Evolutionary conservation across 2,329 filamentous ascomycete genomes (phyloP).

Genomic region (Coniochaeta sp.): DNA sequence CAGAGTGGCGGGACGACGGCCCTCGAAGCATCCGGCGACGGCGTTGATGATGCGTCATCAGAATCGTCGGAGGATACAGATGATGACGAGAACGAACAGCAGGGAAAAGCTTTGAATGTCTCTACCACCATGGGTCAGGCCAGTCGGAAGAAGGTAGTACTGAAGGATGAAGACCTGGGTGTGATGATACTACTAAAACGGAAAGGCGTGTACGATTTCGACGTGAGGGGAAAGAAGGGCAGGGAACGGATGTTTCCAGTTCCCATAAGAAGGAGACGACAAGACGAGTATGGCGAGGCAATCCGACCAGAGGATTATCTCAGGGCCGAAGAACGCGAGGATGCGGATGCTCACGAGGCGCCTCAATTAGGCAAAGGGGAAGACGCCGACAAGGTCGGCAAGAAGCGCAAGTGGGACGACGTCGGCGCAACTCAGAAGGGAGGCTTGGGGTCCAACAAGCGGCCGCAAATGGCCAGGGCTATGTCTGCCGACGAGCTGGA

Average conservation of each 20-base stretch:
- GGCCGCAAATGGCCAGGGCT: slow-evolving; percentile 39
- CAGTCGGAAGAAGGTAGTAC: slow-evolving; percentile 74
- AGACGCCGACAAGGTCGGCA: slow-evolving; percentile 62
- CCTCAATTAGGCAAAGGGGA: slow-evolving; percentile 40
- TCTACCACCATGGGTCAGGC: slow-evolving; percentile 79
- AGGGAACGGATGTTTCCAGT: slow-evolving; percentile 90
- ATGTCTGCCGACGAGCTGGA: slow-evolving; percentile 36
- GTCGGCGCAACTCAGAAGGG: slow-evolving; percentile 34
- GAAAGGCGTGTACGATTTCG: slow-evolving; percentile 88
- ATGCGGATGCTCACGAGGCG: slow-evolving; percentile 57
- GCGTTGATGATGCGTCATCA: slow-evolving; percentile 76
- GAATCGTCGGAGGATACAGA: slow-evolving; percentile 82
- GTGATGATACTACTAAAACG: slow-evolving; percentile 84
- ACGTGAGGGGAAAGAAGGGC: slow-evolving; percentile 84
- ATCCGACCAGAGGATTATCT: slow-evolving; percentile 93
- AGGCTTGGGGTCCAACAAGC: slow-evolving; percentile 47
- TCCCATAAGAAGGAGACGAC: slow-evolving; percentile 67
- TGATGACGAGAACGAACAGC: slow-evolving; percentile 81
- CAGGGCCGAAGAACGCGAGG: slow-evolving; percentile 82
- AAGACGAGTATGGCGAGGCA: slow-evolving; percentile 88
- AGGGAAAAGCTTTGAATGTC: slow-evolving; percentile 85
- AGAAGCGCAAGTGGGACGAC: slow-evolving; percentile 93
- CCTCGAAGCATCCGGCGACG: slow-evolving; percentile 63
- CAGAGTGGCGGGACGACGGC: slow-evolving; percentile 61
- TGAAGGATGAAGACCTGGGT: slow-evolving; percentile 85